Conservation (phyloP, 306 rosid genomes). For the Rubus parviflorus region DNA sequence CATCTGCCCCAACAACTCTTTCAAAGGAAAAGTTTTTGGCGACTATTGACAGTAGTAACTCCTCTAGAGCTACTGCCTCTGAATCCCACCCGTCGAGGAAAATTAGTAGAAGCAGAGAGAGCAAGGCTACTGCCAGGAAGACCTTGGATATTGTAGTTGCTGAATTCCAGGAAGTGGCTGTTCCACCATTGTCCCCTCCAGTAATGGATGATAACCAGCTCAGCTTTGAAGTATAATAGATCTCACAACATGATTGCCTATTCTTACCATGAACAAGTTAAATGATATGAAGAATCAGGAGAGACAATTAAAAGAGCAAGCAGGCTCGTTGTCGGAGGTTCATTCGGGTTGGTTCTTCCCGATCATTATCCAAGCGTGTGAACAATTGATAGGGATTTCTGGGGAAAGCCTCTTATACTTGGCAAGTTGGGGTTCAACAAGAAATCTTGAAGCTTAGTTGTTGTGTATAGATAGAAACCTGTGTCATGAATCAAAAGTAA, state of each 20-base stretch:
- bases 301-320: slow-evolving; percentile 27
- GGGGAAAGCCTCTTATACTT: not conserved
- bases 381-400: not conserved
- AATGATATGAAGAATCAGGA: slow-evolving; percentile 24
- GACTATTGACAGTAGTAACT: slow-evolving; percentile 71
- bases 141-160: slow-evolving; percentile 49
- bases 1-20: slow-evolving; percentile 64
- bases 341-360: slow-evolving; percentile 26
- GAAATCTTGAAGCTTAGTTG: not conserved
- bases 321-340: slow-evolving; percentile 12
- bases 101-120: slow-evolving; percentile 37
- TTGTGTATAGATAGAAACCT: slow-evolving; percentile 23
- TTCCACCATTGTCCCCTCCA: slow-evolving; percentile 86
- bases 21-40: slow-evolving; percentile 76
- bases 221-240: slow-evolving; percentile 30
- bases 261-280: not conserved
- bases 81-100: slow-evolving; percentile 69
- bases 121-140: slow-evolving; percentile 62
- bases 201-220: slow-evolving; percentile 40
- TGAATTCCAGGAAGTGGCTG: slow-evolving; percentile 51
- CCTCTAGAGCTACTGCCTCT: slow-evolving; percentile 62
- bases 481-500: not conserved
- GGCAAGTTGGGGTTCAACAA: not conserved
- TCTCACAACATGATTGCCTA: slow-evolving; percentile 10
- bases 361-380: slow-evolving; percentile 38